These are phyloP conservation scores for Sherardia arvensis DNA, from an alignment of 257 asterid genomes.

Conservation along the genomic window DNA sequence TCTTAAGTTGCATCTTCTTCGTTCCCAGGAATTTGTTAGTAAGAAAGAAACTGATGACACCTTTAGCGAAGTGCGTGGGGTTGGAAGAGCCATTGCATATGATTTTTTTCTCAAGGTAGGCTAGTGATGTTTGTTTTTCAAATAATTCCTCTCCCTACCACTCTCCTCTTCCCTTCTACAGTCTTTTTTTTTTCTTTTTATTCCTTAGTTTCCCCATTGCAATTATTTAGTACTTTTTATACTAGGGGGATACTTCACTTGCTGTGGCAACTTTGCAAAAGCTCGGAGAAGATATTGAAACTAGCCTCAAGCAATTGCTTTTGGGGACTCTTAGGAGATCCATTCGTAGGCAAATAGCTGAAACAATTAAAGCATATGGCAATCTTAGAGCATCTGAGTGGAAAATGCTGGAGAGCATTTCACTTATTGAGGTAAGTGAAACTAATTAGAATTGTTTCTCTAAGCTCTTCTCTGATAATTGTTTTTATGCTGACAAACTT, in stretches of 20 bases:
- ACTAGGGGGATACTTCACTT: conserved; percentile 85
- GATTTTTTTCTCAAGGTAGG: conserved; percentile 81
- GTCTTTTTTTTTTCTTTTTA: background rate
- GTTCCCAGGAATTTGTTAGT: conserved; percentile 39
- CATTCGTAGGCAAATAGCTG: conserved; percentile 64
- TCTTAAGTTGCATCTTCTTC: conserved; percentile 84
- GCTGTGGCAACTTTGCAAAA: conserved; percentile 84
- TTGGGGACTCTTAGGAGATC: conserved; percentile 93
- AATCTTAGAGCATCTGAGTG: conserved; percentile 73
- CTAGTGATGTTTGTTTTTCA: background rate
- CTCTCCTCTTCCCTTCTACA: background rate
- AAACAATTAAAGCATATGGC: conserved; percentile 57
- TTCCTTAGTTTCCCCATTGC: conserved; percentile 2
- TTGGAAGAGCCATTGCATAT: conserved; percentile 83
- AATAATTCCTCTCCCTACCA: background rate
- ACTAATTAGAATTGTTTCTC: conserved; percentile 17
- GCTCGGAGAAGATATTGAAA: conserved; percentile 94
- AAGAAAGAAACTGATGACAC: conserved; percentile 62
- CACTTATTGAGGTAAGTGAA: conserved; percentile 72
- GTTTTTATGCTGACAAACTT: conserved; percentile 43
- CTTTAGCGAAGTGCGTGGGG: conserved; percentile 72
- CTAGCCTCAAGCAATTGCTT: conserved; percentile 61
- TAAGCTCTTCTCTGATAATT: conserved; percentile 13
- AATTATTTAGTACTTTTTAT: conserved; percentile 10
- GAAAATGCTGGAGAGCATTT: conserved; percentile 66